Conservation (phyloP, 1,139 yeast genomes). For the Yamadazyma dushanensis region DNA sequence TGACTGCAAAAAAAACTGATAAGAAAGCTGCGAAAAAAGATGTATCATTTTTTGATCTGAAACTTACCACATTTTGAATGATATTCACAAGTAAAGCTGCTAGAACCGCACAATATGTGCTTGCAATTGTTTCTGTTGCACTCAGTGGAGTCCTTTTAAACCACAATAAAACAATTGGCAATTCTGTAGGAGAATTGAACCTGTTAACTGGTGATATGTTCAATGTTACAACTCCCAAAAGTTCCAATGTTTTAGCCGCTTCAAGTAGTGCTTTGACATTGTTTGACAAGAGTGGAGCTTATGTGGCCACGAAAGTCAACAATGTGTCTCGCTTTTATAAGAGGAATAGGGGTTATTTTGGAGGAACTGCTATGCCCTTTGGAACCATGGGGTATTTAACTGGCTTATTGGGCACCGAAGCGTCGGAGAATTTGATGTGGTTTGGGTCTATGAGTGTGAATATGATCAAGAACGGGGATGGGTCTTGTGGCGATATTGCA, state of each 20-base stretch:
- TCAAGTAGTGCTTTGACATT: conserved; percentile 8
- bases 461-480: conserved; percentile 10
- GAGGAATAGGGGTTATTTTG: not conserved
- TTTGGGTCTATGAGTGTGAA: conserved; percentile 8
- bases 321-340: conserved; percentile 2
- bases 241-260: conserved; percentile 5
- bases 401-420: conserved; percentile 9
- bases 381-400: conserved; percentile 4
- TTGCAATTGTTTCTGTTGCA: conserved; percentile 5
- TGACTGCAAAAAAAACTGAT: conserved; percentile 3
- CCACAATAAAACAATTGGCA: conserved; percentile 3
- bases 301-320: not conserved
- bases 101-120: conserved; percentile 7
- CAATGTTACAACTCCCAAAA: conserved; percentile 6
- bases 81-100: conserved; percentile 5
- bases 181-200: conserved; percentile 6
- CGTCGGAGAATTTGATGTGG: conserved; percentile 10
- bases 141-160: conserved; percentile 8
- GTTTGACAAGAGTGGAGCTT: conserved; percentile 5
- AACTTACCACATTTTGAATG: too few species aligned
- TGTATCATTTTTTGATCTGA: too few species aligned
- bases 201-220: conserved; percentile 4
- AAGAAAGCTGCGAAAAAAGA: not conserved
- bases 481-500: conserved; percentile 11
- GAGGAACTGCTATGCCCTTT: conserved; percentile 1